Conservation (phyloP, 2,329 filamentous ascomycete genomes). For the Polytolypa hystricis region DNA sequence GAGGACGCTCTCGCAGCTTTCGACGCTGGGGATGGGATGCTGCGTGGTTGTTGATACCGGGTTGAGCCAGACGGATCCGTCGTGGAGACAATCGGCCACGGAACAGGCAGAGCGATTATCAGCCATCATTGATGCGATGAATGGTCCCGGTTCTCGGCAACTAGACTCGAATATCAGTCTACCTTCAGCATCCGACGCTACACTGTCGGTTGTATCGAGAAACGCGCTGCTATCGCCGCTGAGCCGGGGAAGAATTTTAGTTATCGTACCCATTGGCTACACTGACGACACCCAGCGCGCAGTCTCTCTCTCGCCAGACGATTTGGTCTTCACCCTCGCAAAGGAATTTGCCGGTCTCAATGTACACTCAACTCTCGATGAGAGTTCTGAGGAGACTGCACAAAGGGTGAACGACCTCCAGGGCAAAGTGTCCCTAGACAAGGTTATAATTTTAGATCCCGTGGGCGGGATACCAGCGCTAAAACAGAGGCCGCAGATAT, state of each 20-base stretch:
- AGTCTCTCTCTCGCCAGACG: slow-evolving; percentile 43
- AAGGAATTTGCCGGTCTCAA: slow-evolving; percentile 62
- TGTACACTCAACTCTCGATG: slow-evolving; percentile 31
- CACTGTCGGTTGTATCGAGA: slow-evolving; percentile 28
- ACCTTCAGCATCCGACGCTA: slow-evolving; percentile 22
- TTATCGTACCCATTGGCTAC: slow-evolving; percentile 57
- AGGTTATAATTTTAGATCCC: slow-evolving; percentile 80
- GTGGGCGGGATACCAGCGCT: slow-evolving; percentile 70
- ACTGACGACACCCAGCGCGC: slow-evolving; percentile 39
- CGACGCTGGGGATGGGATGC: slow-evolving; percentile 68
- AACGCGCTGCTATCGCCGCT: slow-evolving; percentile 54
- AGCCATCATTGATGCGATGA: slow-evolving; percentile 61
- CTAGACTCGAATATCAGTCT: slow-evolving; percentile 48
- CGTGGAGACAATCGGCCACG: slow-evolving; percentile 37
- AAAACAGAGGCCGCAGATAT: slow-evolving; percentile 43
- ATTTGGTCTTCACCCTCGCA: slow-evolving; percentile 66
- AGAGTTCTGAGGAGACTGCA: slow-evolving; percentile 31
- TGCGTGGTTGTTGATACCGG: slow-evolving; percentile 70
- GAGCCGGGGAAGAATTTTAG: slow-evolving; percentile 56
- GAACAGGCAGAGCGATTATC: slow-evolving; percentile 63
- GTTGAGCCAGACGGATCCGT: slow-evolving; percentile 28
- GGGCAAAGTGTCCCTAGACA: slow-evolving; percentile 57
- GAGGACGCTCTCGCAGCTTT: slow-evolving; percentile 72
- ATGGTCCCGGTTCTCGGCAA: slow-evolving; percentile 55
- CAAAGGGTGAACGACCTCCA: slow-evolving; percentile 31